Percentiles rank a stretch among this genome's conserved stretches.
These are phyloP conservation scores for Clarkia xantiana DNA, from an alignment of 345 rosid genomes.

Conservation along the genomic window DNA sequence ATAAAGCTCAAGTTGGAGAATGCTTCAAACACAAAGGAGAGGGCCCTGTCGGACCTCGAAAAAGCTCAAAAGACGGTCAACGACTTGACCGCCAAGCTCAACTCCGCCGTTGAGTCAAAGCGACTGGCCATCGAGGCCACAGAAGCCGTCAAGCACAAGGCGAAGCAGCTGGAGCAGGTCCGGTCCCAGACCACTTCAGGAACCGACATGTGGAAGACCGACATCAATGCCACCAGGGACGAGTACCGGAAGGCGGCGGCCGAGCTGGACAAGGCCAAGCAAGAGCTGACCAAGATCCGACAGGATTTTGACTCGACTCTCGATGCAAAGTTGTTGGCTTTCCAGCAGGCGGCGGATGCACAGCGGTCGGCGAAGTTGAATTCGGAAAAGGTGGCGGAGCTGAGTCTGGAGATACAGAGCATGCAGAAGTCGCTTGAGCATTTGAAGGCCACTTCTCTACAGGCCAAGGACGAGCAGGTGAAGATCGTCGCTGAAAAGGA, in stretches of 20 bases:
- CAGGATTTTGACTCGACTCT: constrained; percentile 63
- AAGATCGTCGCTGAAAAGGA: constrained; percentile 34
- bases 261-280: constrained; percentile 51
- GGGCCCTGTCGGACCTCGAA: constrained; percentile 9
- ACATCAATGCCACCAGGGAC: constrained; percentile 42
- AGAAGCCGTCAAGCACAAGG: constrained; percentile 11
- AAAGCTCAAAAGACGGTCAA: constrained; percentile 9
- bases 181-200: constrained; percentile 24
- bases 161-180: constrained; percentile 45
- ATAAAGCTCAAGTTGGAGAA: constrained; percentile 10
- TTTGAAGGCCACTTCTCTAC: constrained; percentile 32
- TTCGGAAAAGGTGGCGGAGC: constrained; percentile 29
- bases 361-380: constrained; percentile 25
- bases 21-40: constrained; percentile 7
- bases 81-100: constrained; percentile 14
- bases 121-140: constrained; percentile 12
- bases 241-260: constrained; percentile 31
- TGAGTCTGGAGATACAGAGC: constrained; percentile 39
- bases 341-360: constrained; percentile 65
- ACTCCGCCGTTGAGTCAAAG: constrained; percentile 12
- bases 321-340: constrained; percentile 42
- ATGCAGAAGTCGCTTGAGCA: constrained; percentile 51
- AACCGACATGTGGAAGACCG: constrained; percentile 23
- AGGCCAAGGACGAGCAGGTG: constrained; percentile 29
- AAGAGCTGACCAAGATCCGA: constrained; percentile 46